Evolutionary conservation across 2,329 filamentous ascomycete species (phyloP).

Genomic region (Fusarium keratoplasticum): DNA sequence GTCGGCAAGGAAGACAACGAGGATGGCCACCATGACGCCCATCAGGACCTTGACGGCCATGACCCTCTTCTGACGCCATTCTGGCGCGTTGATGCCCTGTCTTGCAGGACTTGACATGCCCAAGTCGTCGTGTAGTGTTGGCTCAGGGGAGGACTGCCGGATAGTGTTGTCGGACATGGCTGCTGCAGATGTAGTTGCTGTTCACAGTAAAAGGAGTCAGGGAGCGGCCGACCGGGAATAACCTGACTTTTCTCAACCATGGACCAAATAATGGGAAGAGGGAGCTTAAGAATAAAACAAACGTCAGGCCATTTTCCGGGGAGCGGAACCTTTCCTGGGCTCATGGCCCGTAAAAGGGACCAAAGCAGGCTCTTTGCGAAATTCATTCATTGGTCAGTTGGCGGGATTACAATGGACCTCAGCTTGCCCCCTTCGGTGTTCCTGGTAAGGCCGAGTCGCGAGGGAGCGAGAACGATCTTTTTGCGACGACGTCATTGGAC

Average conservation of each 20-base stretch:
- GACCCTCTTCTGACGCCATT: conserved; percentile 20
- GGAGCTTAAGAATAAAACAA: not conserved
- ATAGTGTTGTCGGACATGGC: conserved; percentile 13
- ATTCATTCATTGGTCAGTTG: not conserved
- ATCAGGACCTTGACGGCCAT: conserved; percentile 24
- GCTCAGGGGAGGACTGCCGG: conserved; percentile 25
- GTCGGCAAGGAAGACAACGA: conserved; percentile 39
- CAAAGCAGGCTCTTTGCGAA: not conserved
- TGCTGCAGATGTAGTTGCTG: not conserved
- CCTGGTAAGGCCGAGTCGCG: not conserved
- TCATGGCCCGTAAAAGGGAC: not conserved
- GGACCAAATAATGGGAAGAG: not conserved
- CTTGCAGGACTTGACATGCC: not conserved
- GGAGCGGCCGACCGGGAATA: not conserved
- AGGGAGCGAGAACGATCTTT: not conserved
- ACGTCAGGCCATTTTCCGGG: not conserved
- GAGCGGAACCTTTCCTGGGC: not conserved
- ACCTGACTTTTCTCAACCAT: not conserved
- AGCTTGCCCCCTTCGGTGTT: not conserved
- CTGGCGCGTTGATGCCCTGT: conserved; percentile 16
- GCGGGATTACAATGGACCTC: not conserved
- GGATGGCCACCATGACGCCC: conserved; percentile 27
- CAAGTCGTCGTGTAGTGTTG: conserved; percentile 26
- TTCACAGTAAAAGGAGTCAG: not conserved
- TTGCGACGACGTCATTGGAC: not conserved